These are phyloP conservation scores for Actinomortierella ambigua DNA, from an alignment of 371 early-diverging fungal genomes.

Conservation along the genomic window DNA sequence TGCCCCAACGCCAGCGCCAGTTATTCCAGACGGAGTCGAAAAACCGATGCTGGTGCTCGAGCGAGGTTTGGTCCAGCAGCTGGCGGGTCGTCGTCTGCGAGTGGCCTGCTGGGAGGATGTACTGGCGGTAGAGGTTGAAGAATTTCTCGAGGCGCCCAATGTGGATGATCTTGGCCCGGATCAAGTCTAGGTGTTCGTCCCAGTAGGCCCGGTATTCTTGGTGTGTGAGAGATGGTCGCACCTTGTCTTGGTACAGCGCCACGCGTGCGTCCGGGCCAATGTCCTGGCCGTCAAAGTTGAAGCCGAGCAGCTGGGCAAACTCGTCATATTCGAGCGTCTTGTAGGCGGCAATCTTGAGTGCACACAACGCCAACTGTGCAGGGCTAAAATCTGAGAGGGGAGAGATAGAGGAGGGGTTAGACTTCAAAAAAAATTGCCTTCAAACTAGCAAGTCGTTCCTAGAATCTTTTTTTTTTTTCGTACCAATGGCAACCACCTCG, in stretches of 20 bases:
- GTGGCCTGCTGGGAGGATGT: slow-evolving; percentile 27
- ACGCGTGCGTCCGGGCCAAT: slow-evolving; percentile 44
- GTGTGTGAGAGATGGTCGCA: slow-evolving; percentile 26
- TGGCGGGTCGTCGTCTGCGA: slow-evolving; percentile 26
- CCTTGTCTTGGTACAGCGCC: slow-evolving; percentile 32
- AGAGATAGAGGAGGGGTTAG: not conserved
- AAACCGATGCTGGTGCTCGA: slow-evolving; percentile 23
- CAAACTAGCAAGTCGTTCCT: not conserved
- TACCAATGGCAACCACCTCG: slow-evolving; percentile 46
- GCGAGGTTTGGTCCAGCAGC: slow-evolving; percentile 11
- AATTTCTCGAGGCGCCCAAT: slow-evolving; percentile 45
- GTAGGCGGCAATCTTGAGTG: slow-evolving; percentile 44
- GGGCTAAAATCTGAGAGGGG: slow-evolving; percentile 34
- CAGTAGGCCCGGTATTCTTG: slow-evolving; percentile 37
- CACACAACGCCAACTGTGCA: slow-evolving; percentile 42
- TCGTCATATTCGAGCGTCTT: slow-evolving; percentile 36
- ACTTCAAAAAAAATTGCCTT: not conserved
- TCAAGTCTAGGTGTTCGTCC: slow-evolving; percentile 42
- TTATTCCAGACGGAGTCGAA: slow-evolving; percentile 39
- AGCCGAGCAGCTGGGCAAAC: slow-evolving; percentile 43
- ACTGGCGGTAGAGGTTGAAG: slow-evolving; percentile 40
- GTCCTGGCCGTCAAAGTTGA: slow-evolving; percentile 29
- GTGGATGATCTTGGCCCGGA: slow-evolving; percentile 42
- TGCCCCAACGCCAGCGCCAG: slow-evolving; percentile 38
- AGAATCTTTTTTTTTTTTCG: not conserved